Conservation (phyloP, 192 early-diverging fungal genomes). For the Backusella circina region DNA sequence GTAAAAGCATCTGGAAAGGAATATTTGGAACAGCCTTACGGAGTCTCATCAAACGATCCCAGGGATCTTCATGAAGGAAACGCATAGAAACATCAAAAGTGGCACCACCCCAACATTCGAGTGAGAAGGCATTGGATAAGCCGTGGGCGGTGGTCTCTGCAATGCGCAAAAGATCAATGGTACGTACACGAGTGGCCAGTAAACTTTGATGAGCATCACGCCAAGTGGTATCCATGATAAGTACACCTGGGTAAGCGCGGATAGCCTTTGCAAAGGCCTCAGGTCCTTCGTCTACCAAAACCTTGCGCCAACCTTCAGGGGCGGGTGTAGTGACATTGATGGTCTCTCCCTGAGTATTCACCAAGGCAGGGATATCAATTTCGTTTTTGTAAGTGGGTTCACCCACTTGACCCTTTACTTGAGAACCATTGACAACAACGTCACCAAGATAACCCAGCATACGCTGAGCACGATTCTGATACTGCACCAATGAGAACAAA, state of each 20-base stretch:
- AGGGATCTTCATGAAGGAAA: slow-evolving; percentile 95
- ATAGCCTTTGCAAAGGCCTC: slow-evolving; percentile 89
- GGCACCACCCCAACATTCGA: slow-evolving; percentile 97
- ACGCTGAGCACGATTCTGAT: slow-evolving; percentile 82
- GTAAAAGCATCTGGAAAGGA: slow-evolving; percentile 97
- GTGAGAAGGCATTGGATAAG: slow-evolving; percentile 78
- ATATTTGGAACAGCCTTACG: slow-evolving; percentile 89
- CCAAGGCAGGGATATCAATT: slow-evolving; percentile 60
- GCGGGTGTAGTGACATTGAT: slow-evolving; percentile 57
- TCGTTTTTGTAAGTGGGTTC: slow-evolving; percentile 62
- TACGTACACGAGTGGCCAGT: slow-evolving; percentile 92
- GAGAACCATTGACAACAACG: slow-evolving; percentile 86
- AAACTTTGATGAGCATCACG: slow-evolving; percentile 94
- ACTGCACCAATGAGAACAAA: slow-evolving; percentile 72
- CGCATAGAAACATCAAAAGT: slow-evolving; percentile 97
- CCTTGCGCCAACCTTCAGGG: slow-evolving; percentile 79
- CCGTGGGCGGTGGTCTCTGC: slow-evolving; percentile 87
- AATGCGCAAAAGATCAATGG: slow-evolving; percentile 78
- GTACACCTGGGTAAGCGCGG: slow-evolving; percentile 75
- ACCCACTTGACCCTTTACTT: slow-evolving; percentile 85
- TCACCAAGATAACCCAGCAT: slow-evolving; percentile 88
- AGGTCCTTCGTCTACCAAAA: slow-evolving; percentile 81
- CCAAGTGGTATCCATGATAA: slow-evolving; percentile 98
- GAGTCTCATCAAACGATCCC: slow-evolving; percentile 85
- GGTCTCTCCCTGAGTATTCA: slow-evolving; percentile 39